A percentile compares a stretch with the other conserved stretches of the same genome.
phyloP scores from a whole-genome alignment of 805 yeast genomes.

The Lipomyces yamadae region DNA sequence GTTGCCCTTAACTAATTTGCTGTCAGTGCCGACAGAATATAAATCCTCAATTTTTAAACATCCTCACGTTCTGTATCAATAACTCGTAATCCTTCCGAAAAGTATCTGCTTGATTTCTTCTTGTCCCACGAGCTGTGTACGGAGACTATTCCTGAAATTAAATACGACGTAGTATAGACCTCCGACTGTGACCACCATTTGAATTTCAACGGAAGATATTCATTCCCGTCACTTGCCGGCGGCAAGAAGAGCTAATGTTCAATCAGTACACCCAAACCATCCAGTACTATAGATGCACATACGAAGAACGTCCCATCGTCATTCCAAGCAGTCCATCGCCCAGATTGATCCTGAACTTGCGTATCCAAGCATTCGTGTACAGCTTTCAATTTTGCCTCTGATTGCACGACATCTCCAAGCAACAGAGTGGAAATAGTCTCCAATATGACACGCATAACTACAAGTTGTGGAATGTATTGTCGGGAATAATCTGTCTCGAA shows the following conservation, averaged over 20 bases:
- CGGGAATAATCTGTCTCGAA: constrained; percentile 33
- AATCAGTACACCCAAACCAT: neutral
- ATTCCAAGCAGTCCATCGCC: constrained; percentile 29
- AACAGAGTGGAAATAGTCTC: constrained; percentile 13
- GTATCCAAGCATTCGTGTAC: constrained; percentile 27
- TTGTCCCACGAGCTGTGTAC: constrained; percentile 17
- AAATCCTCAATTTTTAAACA: neutral
- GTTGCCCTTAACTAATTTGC: neutral
- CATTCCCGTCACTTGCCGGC: constrained; percentile 5
- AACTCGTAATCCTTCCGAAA: constrained; percentile 19
- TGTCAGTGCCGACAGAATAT: neutral
- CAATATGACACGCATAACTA: constrained; percentile 25
- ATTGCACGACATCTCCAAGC: constrained; percentile 5
- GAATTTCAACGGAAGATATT: constrained; percentile 22
- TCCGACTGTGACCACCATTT: constrained; percentile 34
- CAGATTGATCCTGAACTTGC: constrained; percentile 14
- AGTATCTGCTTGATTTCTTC: constrained; percentile 13
- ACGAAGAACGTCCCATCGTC: constrained; percentile 30
- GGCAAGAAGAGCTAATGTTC: constrained; percentile 21
- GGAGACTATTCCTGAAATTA: constrained; percentile 24
- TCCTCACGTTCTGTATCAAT: constrained; percentile 16
- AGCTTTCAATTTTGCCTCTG: constrained; percentile 13
- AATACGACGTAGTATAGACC: constrained; percentile 21
- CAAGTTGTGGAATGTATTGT: constrained; percentile 30
- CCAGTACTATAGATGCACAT: neutral